These are phyloP conservation scores for Plantago major DNA, from an alignment of 257 asterid species.

Conservation along the genomic window DNA sequence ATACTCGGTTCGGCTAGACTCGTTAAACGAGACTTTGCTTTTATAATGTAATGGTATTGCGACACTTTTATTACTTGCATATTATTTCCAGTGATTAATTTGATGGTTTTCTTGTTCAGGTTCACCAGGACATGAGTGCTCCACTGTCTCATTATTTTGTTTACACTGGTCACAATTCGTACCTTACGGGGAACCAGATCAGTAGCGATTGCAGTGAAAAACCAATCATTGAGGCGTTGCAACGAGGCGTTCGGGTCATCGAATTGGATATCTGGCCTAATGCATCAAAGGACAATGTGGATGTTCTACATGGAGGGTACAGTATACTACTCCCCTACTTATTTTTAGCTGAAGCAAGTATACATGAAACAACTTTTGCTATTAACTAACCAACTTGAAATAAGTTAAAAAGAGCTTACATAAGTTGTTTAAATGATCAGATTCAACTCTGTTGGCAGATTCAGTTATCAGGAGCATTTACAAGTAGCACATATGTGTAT, in stretches of 20 bases:
- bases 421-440: too few relatives aligned
- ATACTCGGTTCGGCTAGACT: too few relatives aligned
- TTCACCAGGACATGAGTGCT: slow-evolving; percentile 51
- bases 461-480: too few relatives aligned
- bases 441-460: too few relatives aligned
- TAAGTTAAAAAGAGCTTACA: too few relatives aligned
- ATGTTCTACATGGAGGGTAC: slow-evolving; percentile 85
- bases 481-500: background rate
- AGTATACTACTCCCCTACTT: background rate
- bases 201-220: slow-evolving; percentile 52
- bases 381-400: too few relatives aligned
- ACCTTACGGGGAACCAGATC: slow-evolving; percentile 50
- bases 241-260: slow-evolving; percentile 67
- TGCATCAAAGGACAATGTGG: slow-evolving; percentile 54
- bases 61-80: too few relatives aligned
- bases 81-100: background rate
- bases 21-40: too few relatives aligned
- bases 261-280: slow-evolving; percentile 91
- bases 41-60: too few relatives aligned
- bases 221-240: slow-evolving; percentile 62
- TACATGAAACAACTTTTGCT: too few relatives aligned
- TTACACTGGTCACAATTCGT: slow-evolving; percentile 56
- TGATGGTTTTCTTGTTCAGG: slow-evolving; percentile 21
- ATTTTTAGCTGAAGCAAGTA: too few relatives aligned
- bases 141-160: slow-evolving; percentile 58